Percentiles rank a stretch among this genome's conserved stretches.
phyloP scores from a whole-genome alignment of 768 basidiomycete genomes.

The Holtermannia corniformis region DNA sequence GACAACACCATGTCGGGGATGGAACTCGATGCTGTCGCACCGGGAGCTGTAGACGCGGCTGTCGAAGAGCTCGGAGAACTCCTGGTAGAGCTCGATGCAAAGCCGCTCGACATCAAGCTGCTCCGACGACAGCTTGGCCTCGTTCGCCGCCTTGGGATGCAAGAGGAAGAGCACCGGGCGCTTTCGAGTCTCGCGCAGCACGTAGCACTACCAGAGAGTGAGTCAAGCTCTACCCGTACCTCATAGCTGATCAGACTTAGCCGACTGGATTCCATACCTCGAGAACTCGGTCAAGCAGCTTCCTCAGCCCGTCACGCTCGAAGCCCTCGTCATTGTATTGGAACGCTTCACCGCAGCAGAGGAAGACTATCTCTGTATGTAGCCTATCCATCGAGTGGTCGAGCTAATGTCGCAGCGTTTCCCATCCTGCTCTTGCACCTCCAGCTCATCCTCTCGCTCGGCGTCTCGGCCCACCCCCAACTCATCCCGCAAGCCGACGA shows the following conservation, averaged over 20 bases:
- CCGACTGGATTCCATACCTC: constrained; percentile 20
- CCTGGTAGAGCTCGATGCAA: constrained; percentile 15
- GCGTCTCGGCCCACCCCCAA: not conserved
- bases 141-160: constrained; percentile 18
- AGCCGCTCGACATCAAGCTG: constrained; percentile 22
- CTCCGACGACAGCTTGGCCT: constrained; percentile 18
- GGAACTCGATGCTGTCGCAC: not conserved
- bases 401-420: constrained; percentile 5
- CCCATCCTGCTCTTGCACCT: constrained; percentile 19
- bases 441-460: constrained; percentile 16
- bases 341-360: constrained; percentile 28
- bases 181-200: constrained; percentile 10
- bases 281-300: constrained; percentile 10
- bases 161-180: constrained; percentile 12
- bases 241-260: constrained; percentile 10
- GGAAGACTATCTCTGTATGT: constrained; percentile 30
- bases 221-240: constrained; percentile 1
- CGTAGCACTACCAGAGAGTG: constrained; percentile 28
- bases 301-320: constrained; percentile 11
- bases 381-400: not conserved
- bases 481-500: not conserved
- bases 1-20: not conserved
- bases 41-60: not conserved
- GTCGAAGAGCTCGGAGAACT: constrained; percentile 13
- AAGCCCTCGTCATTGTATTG: constrained; percentile 19